Conservation (phyloP, 148 eudicot species). For the Drosera capensis region DNA sequence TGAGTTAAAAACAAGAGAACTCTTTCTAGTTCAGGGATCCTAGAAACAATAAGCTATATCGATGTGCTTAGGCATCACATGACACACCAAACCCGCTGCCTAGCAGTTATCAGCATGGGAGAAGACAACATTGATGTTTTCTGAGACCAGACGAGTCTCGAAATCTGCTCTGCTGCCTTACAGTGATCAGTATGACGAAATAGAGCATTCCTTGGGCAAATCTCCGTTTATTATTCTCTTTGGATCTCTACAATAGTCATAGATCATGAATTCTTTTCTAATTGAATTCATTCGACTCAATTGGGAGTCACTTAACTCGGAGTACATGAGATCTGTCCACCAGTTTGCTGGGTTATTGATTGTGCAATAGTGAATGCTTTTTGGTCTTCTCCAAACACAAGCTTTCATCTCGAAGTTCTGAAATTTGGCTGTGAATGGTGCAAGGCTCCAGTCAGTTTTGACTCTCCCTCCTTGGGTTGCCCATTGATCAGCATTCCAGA, state of each 20-base stretch:
- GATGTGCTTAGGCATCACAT: no score
- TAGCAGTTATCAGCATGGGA: no score
- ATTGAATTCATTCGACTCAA: constrained; percentile 24
- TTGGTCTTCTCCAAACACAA: constrained; percentile 12
- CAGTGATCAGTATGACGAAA: constrained; percentile 14
- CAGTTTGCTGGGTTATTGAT: constrained; percentile 13
- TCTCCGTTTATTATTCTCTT: constrained; percentile 20
- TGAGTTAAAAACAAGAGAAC: no score
- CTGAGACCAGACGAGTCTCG: no score
- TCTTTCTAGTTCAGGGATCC: no score
- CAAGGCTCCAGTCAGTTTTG: constrained; percentile 9
- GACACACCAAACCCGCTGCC: no score
- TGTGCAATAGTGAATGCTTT: constrained; percentile 19
- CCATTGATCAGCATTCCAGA: constrained; percentile 18
- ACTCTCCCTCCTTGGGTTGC: constrained; percentile 11
- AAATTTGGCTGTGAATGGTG: constrained; percentile 7
- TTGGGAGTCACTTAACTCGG: constrained; percentile 12
- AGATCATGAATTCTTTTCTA: constrained; percentile 26
- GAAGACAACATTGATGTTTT: no score
- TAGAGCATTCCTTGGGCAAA: constrained; percentile 25
- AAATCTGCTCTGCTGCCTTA: no score
- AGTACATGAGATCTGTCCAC: constrained; percentile 17
- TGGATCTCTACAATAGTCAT: constrained; percentile 31
- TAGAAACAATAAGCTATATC: no score
- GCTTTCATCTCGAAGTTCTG: constrained; percentile 2